Percentiles rank a stretch among this genome's conserved stretches.
These are phyloP conservation scores for Cochlearia excelsa DNA, from an alignment of 345 rosid genomes.

Conservation along the genomic window DNA sequence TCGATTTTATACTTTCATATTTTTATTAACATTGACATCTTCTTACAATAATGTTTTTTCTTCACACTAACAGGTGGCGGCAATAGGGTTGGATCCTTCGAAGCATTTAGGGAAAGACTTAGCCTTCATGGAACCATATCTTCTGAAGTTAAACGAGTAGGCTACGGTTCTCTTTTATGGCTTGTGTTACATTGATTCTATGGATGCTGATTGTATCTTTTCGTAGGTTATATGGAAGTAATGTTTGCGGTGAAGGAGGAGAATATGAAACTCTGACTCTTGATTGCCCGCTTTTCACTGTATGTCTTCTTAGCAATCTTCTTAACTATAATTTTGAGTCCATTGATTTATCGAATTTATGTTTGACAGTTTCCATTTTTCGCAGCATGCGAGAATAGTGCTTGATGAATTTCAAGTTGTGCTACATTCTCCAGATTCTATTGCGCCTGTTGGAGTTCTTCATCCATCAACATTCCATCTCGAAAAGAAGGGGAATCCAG, in stretches of 20 bases:
- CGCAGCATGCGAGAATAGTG: slow-evolving; percentile 72
- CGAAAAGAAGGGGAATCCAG: slow-evolving; percentile 51
- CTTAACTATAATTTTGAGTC: neutral
- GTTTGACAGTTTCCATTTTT: slow-evolving; percentile 17
- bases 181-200: slow-evolving; percentile 14
- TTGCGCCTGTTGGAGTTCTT: slow-evolving; percentile 92
- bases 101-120: slow-evolving; percentile 92
- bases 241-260: slow-evolving; percentile 99
- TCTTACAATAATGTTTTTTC: neutral
- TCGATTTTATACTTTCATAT: neutral
- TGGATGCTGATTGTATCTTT: slow-evolving; percentile 11
- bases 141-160: slow-evolving; percentile 88
- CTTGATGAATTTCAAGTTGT: slow-evolving; percentile 76
- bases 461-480: slow-evolving; percentile 75
- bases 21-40: neutral
- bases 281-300: slow-evolving; percentile 90
- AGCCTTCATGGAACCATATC: slow-evolving; percentile 58
- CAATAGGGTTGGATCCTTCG: slow-evolving; percentile 83
- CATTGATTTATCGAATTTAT: slow-evolving; percentile 1
- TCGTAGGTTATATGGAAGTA: slow-evolving; percentile 75
- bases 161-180: slow-evolving; percentile 20
- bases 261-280: slow-evolving; percentile 94
- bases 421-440: slow-evolving; percentile 77
- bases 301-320: slow-evolving; percentile 35
- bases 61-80: slow-evolving; percentile 65